Evolutionary conservation across 2,329 filamentous ascomycete species (phyloP).

Genomic region (Xenoacremonium recifei): DNA sequence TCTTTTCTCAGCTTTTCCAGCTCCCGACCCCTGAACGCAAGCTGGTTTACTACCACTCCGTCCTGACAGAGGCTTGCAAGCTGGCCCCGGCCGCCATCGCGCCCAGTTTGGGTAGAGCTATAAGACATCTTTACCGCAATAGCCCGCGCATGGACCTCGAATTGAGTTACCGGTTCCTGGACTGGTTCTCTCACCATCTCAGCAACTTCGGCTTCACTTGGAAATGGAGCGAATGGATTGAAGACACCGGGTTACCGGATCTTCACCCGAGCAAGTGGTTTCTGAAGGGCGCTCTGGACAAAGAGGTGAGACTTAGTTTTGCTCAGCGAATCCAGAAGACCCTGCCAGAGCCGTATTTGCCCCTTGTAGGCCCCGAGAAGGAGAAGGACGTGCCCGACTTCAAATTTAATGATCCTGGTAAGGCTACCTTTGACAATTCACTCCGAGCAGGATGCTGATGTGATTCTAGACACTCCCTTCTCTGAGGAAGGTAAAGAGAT

Average conservation of each 20-base stretch:
- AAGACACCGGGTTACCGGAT: constrained; percentile 74
- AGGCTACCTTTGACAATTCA: constrained; percentile 29
- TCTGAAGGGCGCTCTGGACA: constrained; percentile 86
- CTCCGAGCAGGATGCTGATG: neutral
- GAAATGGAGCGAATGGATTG: constrained; percentile 98
- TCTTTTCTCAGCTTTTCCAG: constrained; percentile 92
- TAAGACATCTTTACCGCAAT: constrained; percentile 85
- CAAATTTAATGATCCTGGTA: constrained; percentile 78
- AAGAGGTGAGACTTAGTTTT: constrained; percentile 95
- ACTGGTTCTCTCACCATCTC: constrained; percentile 97
- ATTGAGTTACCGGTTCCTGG: constrained; percentile 81
- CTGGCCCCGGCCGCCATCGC: constrained; percentile 95
- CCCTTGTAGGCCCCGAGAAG: constrained; percentile 79
- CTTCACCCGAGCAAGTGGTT: constrained; percentile 91
- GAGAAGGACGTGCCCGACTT: constrained; percentile 96
- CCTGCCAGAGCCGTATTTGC: constrained; percentile 78
- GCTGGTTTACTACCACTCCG: constrained; percentile 92
- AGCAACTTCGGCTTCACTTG: constrained; percentile 99
- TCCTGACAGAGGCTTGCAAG: constrained; percentile 94
- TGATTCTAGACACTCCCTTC: constrained; percentile 69
- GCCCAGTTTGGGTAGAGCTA: constrained; percentile 87
- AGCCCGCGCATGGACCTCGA: constrained; percentile 83
- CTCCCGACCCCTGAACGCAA: constrained; percentile 88
- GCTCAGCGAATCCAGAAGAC: constrained; percentile 95
- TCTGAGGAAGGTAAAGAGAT: constrained; percentile 81